Conservation (phyloP, 75 land plant genomes). For the Adiantum capillusveneris region DNA sequence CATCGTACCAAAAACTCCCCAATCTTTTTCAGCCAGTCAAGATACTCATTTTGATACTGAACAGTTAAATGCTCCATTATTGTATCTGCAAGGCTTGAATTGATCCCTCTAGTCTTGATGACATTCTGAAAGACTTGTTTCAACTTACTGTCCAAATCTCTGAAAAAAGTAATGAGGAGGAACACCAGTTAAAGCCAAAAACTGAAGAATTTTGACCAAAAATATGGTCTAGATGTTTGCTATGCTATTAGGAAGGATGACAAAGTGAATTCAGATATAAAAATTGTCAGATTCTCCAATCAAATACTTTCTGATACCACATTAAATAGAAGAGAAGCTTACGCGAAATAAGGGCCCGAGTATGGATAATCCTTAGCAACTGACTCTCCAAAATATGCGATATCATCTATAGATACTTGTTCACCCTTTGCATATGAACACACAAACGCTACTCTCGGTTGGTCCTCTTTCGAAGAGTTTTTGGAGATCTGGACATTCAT, state of each 20-base stretch:
- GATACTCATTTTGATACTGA: not conserved
- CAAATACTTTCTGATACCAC: too few relatives aligned
- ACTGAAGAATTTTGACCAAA: too few relatives aligned
- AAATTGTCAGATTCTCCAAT: too few relatives aligned
- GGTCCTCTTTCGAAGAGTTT: not conserved
- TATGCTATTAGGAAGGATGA: too few relatives aligned
- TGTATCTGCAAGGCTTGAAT: not conserved
- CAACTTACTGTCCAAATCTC: not conserved
- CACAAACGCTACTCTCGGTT: not conserved
- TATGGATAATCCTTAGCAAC: not conserved
- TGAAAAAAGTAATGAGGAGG: too few relatives aligned
- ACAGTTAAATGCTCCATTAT: not conserved
- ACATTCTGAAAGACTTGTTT: not conserved
- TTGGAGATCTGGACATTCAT: constrained; percentile 2
- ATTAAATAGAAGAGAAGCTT: too few relatives aligned
- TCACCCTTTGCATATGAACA: constrained; percentile 4
- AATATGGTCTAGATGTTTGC: too few relatives aligned
- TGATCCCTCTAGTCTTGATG: not conserved
- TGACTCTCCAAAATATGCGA: not conserved
- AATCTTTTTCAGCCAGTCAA: not conserved
- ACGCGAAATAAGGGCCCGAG: not conserved
- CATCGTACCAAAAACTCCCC: not conserved
- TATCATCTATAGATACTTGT: not conserved
- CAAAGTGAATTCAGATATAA: too few relatives aligned
- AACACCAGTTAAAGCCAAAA: too few relatives aligned